These are phyloP conservation scores for Schizosaccharomyces cryophilus DNA, from an alignment of 805 yeast genomes.

Conservation along the genomic window DNA sequence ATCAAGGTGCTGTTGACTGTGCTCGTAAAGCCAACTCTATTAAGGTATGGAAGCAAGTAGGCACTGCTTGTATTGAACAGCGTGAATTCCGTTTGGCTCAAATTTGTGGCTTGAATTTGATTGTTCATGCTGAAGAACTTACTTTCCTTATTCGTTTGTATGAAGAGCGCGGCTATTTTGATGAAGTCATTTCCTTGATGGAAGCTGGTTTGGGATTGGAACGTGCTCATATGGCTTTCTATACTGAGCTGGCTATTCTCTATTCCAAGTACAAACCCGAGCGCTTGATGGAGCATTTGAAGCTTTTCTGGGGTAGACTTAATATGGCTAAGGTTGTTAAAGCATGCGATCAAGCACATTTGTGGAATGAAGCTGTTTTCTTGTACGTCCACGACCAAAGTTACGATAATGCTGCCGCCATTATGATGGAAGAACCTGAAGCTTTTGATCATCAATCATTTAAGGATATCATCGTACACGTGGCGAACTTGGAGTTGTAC, in stretches of 20 bases:
- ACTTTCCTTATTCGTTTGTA: slow-evolving; percentile 70
- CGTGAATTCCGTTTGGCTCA: slow-evolving; percentile 91
- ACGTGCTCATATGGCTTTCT: slow-evolving; percentile 99
- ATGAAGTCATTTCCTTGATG: slow-evolving; percentile 70
- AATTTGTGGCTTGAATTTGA: slow-evolving; percentile 91
- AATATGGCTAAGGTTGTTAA: slow-evolving; percentile 91
- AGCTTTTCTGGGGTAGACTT: slow-evolving; percentile 91
- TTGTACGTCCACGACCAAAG: slow-evolving; percentile 95
- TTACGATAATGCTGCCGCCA: slow-evolving; percentile 94
- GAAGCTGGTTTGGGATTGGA: slow-evolving; percentile 91
- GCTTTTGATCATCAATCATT: slow-evolving; percentile 85
- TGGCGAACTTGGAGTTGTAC: slow-evolving; percentile 83
- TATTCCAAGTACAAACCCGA: slow-evolving; percentile 79
- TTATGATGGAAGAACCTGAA: slow-evolving; percentile 84
- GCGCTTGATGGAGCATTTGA: slow-evolving; percentile 84
- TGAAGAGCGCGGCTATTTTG: slow-evolving; percentile 75
- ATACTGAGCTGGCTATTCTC: slow-evolving; percentile 77
- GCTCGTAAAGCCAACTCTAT: slow-evolving; percentile 93
- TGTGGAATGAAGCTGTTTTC: slow-evolving; percentile 91
- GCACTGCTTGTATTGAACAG: slow-evolving; percentile 85
- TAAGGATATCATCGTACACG: slow-evolving; percentile 85
- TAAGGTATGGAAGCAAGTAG: slow-evolving; percentile 91
- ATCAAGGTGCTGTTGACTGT: slow-evolving; percentile 92
- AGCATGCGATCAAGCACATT: slow-evolving; percentile 78
- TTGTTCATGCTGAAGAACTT: slow-evolving; percentile 91